phyloP scores from a whole-genome alignment of 2,329 filamentous ascomycete species.

The Aureobasidium musti region DNA sequence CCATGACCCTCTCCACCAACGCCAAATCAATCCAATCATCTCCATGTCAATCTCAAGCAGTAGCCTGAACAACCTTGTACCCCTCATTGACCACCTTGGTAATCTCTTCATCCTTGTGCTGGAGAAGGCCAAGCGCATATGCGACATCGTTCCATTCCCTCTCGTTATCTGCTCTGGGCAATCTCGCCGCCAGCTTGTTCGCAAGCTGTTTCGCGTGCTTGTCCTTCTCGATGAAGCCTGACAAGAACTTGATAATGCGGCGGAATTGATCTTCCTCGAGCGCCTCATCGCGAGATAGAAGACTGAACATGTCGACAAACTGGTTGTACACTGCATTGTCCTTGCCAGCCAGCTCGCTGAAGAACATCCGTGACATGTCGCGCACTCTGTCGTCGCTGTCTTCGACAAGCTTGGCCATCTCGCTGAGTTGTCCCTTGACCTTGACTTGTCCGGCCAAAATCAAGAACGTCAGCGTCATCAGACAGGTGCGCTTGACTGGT shows the following conservation, averaged over 20 bases:
- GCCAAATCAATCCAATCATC: not conserved
- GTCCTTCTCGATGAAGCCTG: slow-evolving; percentile 98
- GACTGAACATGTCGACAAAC: slow-evolving; percentile 98
- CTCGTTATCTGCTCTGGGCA: slow-evolving; percentile 85
- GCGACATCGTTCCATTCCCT: slow-evolving; percentile 97
- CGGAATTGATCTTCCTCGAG: slow-evolving; percentile 84
- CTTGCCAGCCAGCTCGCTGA: slow-evolving; percentile 94
- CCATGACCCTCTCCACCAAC: not conserved
- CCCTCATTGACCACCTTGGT: slow-evolving; percentile 73
- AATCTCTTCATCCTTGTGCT: slow-evolving; percentile 92
- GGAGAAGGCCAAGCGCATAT: slow-evolving; percentile 82
- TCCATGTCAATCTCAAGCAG: slow-evolving; percentile 37
- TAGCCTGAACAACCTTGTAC: slow-evolving; percentile 58
- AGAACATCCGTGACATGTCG: slow-evolving; percentile 96
- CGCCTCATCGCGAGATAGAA: slow-evolving; percentile 77
- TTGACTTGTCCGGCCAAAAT: slow-evolving; percentile 98
- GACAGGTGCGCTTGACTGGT: slow-evolving; percentile 92
- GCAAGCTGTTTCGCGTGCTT: slow-evolving; percentile 95
- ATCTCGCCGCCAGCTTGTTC: slow-evolving; percentile 84
- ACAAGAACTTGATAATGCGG: slow-evolving; percentile 86
- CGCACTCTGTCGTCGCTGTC: slow-evolving; percentile 93
- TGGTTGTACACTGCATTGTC: slow-evolving; percentile 99
- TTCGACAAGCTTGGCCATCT: slow-evolving; percentile 99
- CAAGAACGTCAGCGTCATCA: slow-evolving; percentile 97
- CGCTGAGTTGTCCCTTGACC: slow-evolving; percentile 96